Conservation (phyloP, 331 rosid species). For the Acacia concinna region DNA sequence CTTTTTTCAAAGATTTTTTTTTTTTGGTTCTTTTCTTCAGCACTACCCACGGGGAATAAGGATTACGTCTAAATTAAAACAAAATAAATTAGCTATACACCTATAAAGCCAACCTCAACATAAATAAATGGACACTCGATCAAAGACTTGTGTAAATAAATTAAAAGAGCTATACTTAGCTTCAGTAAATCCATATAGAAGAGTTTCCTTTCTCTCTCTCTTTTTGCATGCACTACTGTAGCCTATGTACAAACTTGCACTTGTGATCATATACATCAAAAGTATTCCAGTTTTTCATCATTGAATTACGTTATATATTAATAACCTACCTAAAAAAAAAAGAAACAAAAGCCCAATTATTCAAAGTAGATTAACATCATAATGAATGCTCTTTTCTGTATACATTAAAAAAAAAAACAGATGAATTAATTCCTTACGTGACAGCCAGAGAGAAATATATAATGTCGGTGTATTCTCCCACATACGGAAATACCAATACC, state of each 20-base stretch:
- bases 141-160: neutral
- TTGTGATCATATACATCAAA: too few species aligned
- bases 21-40: neutral
- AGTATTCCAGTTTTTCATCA: neutral
- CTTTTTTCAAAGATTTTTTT: neutral
- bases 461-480: conserved; percentile 21
- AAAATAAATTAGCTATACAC: neutral
- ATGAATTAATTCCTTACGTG: neutral
- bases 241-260: neutral
- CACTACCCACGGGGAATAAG: neutral
- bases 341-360: neutral
- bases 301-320: neutral
- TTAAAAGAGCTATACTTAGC: neutral
- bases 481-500: neutral
- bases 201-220: neutral
- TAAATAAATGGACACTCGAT: neutral
- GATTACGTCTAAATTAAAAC: neutral
- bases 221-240: neutral
- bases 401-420: neutral
- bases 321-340: neutral
- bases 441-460: neutral
- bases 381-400: neutral
- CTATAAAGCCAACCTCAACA: neutral
- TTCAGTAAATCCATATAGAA: neutral
- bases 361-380: neutral